Base-by-base conservation (phyloP, 257 asterid species). In the Plantago ovata region DNA sequence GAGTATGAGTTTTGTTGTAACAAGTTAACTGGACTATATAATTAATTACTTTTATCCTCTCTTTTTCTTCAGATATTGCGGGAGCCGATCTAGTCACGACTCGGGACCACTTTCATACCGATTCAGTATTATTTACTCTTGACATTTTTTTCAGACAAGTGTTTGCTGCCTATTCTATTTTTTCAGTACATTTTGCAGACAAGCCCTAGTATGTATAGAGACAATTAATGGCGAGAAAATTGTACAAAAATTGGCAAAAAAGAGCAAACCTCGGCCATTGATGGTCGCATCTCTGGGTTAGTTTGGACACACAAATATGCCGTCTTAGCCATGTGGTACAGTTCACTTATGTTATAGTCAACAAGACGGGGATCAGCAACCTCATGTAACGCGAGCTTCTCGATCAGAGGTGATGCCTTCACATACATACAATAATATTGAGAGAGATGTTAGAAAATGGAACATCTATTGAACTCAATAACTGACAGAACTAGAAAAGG, bases 241-340 rank as follows among this genome's bases (percentile, higher is more conserved):
- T 24, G 32, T 24, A 24, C 2, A 24, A 24, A 24, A 5, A 24
- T 24, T 3, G 13, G 46, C 20, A 24, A 10, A 61, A 52, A 4
- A 18, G 7, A 8, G 39, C 13, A n/a, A 14, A 86, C 95, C 90
- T 87, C 86, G 2, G 79, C 84, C 94, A 81, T 84, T 46, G 95
- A 79, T 56, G 95, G 95, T 63, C 94, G 83, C 74, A 69, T 76
- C 67, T 70, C 83, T 0, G 95, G 94, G 53, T 81, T 77, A 53
- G 79, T 72, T 70, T 81, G 94, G 69, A 84, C 78, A 49, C 95
- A 81, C 56, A 84, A 54, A 60, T 66, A 86, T 3, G 95, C 90
- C 13, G 90, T 72, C 66, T 71, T 79, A 47, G 86, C 94, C 94
- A 86, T 84, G 69, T 75, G 78, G 80, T 87, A 84, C 56, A 87